Base-by-base conservation (phyloP, 2,329 filamentous ascomycete species). In the Podosphaera fusca region DNA sequence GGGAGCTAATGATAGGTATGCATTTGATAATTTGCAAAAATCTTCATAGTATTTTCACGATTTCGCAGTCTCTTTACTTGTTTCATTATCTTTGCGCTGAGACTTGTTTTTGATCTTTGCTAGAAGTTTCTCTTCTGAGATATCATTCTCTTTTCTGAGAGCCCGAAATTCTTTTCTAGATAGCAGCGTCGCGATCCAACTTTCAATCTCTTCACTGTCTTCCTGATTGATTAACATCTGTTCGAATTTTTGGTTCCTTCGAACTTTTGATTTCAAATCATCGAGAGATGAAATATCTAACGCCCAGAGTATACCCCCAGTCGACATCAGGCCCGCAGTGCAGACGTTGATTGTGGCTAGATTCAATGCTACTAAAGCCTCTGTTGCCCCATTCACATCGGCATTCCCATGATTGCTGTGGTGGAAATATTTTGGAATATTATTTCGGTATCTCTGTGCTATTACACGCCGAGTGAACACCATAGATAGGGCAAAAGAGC, bases 271-370 rank as follows among this genome's bases (percentile, higher is more conserved):
- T 65, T 77, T 72, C 67, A 87, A 70, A 64, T 89, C 85, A 3
- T 79, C 78, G 46, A 87, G 56, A 51, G 74, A 75, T 66, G 80
- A 80, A 40, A 96, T 78, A 67, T 95, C 84, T 59, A 92, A 79
- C 0, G 79, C 81, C 75, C 84, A 94, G 60, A 86, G 73, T 9
- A 82, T 69, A 0, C 84, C 87, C 2, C 90, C 92, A 0, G 79
- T 75, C 7, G 77, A 70, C 75, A 94, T 80, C 68, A 95, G 80
- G 0, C 76, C 82, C 55, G 92, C 78, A 63, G 82, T 85, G 36
- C 81, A 65, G 10, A 92, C 86, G 64, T 95, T 95, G 63, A 95
- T 75, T 0, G 89, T 95, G 0, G 90, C 92, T 40, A 95, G 73
- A 54, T 82, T 85, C 30, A 98, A 73, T 0, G 90, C 90, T 69